Conservation (phyloP, 805 yeast species). For the Kodamaea kaohsiungensis region DNA sequence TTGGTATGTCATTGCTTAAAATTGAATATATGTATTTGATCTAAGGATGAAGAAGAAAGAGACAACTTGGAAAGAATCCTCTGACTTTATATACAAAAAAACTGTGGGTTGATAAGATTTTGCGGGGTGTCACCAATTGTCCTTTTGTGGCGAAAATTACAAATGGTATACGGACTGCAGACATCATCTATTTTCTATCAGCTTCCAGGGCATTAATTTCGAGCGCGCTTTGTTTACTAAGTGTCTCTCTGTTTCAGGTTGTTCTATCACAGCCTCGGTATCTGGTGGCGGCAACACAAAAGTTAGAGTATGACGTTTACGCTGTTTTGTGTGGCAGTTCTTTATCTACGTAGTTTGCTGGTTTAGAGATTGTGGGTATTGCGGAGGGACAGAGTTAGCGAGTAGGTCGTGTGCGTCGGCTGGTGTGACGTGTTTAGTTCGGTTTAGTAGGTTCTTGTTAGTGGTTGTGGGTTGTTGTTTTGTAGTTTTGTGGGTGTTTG, state of each 20-base stretch:
- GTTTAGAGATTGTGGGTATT: too few species aligned
- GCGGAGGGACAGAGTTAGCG: neutral
- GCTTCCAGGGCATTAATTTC: neutral
- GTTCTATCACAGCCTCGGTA: neutral
- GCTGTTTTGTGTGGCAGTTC: neutral
- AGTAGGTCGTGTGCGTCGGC: neutral
- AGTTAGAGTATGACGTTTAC: neutral
- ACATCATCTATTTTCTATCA: neutral
- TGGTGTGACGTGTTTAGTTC: neutral
- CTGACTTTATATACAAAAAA: constrained; percentile 1
- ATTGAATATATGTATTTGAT: neutral
- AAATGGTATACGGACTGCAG: neutral
- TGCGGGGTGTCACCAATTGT: constrained; percentile 4
- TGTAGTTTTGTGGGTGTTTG: neutral
- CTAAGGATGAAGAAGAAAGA: neutral
- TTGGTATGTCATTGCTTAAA: constrained; percentile 14
- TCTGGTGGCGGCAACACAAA: neutral
- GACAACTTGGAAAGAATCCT: neutral
- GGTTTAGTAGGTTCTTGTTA: too few species aligned
- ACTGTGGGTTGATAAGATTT: constrained; percentile 4
- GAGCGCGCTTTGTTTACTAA: neutral
- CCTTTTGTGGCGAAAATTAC: neutral
- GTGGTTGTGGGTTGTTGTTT: neutral
- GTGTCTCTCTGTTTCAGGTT: neutral
- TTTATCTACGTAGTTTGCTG: neutral